Evolutionary conservation across 768 basidiomycete species (phyloP).

Genomic region (Amanita rubescens): DNA sequence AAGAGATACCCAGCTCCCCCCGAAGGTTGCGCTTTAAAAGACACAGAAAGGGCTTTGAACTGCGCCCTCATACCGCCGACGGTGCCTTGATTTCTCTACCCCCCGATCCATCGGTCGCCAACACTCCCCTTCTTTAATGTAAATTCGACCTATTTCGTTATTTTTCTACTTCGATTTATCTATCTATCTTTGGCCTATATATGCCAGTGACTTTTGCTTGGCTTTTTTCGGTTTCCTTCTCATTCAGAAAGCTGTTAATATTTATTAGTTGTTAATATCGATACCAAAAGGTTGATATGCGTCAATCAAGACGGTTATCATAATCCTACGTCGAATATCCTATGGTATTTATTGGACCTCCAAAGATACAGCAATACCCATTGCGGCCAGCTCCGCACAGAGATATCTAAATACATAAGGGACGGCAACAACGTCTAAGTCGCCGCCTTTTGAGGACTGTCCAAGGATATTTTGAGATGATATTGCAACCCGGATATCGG

Average conservation of each 20-base stretch:
- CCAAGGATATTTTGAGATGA: slow-evolving; percentile 61
- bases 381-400: slow-evolving; percentile 94
- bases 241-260: neutral
- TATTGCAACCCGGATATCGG: slow-evolving; percentile 59
- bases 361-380: slow-evolving; percentile 91
- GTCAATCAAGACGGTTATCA: neutral
- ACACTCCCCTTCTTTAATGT: no score
- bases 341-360: slow-evolving; percentile 47
- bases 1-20: neutral
- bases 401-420: slow-evolving; percentile 94
- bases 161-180: neutral
- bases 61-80: slow-evolving; percentile 6
- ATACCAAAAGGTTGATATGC: neutral
- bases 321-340: neutral
- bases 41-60: neutral
- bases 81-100: neutral
- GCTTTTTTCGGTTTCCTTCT: neutral
- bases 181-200: neutral
- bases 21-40: slow-evolving; percentile 6
- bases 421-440: slow-evolving; percentile 91
- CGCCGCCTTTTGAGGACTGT: slow-evolving; percentile 56
- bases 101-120: neutral
- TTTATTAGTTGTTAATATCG: neutral
- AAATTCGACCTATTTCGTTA: no score
- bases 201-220: neutral